Percentiles rank a stretch among this genome's conserved stretches.
These are phyloP conservation scores for Podospora bellae-mahoneyi DNA, from an alignment of 495 filamentous ascomycete species.

Conservation along the genomic window DNA sequence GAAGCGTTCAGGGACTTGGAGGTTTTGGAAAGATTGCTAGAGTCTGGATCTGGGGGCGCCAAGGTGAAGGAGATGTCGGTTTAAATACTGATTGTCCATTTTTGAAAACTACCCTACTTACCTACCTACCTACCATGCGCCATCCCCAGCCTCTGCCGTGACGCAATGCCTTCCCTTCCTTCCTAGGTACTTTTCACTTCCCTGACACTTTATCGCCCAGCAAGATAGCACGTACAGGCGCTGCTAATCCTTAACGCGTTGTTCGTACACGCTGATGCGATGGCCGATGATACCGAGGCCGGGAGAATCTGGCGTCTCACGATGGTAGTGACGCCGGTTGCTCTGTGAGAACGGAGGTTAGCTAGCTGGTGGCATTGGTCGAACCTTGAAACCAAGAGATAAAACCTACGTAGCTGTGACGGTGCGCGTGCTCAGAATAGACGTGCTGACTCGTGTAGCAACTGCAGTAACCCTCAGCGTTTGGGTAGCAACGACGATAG, in stretches of 20 bases:
- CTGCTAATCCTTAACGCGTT: background rate
- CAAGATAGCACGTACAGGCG: slow-evolving; percentile 5
- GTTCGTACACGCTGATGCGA: background rate
- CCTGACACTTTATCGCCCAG: background rate
- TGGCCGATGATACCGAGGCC: background rate
- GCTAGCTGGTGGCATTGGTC: too few species aligned
- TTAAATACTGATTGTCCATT: background rate
- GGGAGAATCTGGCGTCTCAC: background rate
- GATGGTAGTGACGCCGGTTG: background rate
- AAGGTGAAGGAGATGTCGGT: slow-evolving; percentile 19
- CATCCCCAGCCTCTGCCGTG: too few species aligned
- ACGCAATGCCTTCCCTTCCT: too few species aligned
- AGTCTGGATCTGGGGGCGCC: slow-evolving; percentile 56
- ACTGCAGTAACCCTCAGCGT: background rate
- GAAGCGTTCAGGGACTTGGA: slow-evolving; percentile 70
- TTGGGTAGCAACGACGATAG: background rate
- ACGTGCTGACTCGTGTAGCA: background rate
- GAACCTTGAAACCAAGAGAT: background rate
- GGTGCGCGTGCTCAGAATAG: background rate
- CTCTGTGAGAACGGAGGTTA: background rate
- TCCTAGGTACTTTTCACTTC: too few species aligned
- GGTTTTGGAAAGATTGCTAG: slow-evolving; percentile 60
- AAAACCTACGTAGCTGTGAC: background rate
- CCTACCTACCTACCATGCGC: background rate
- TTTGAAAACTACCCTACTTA: background rate